phyloP scores from a whole-genome alignment of 306 rosid genomes.

The Arachis stenosperma region DNA sequence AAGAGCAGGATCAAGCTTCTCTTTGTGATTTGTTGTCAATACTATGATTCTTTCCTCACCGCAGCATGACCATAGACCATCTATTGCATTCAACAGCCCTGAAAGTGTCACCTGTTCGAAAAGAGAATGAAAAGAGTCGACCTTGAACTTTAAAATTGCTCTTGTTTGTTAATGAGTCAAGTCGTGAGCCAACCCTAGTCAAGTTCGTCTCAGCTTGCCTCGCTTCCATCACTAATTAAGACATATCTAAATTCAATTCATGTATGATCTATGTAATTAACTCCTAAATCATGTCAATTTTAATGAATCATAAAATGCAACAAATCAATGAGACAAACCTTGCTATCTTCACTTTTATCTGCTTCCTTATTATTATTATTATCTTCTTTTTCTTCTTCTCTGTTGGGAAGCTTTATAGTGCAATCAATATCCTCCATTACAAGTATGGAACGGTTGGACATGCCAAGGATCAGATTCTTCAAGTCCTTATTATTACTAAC shows the following conservation, averaged over 20 bases:
- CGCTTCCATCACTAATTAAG: too few species aligned
- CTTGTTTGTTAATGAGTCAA: too few species aligned
- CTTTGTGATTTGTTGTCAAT: conserved; percentile 52
- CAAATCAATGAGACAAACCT: conserved; percentile 1
- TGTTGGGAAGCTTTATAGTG: conserved; percentile 43
- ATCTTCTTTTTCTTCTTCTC: conserved; percentile 30
- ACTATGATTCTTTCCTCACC: conserved; percentile 51
- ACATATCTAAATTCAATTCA: too few species aligned
- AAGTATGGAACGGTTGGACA: conserved; percentile 53
- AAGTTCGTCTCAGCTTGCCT: too few species aligned
- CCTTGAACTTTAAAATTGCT: too few species aligned
- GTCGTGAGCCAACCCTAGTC: too few species aligned
- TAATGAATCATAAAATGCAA: neutral
- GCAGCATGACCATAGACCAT: conserved; percentile 56
- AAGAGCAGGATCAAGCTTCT: conserved; percentile 53
- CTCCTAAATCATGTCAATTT: neutral
- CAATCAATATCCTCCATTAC: conserved; percentile 68
- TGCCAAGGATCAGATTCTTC: conserved; percentile 41
- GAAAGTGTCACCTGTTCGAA: conserved; percentile 50
- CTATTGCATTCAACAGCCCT: conserved; percentile 51
- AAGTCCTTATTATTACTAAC: conserved; percentile 26
- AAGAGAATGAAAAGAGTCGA: neutral
- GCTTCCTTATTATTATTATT: neutral
- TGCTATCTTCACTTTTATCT: conserved; percentile 10
- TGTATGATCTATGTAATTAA: neutral